phyloP scores from a whole-genome alignment of 106 monocot species.

The Allium cepa region DNA sequence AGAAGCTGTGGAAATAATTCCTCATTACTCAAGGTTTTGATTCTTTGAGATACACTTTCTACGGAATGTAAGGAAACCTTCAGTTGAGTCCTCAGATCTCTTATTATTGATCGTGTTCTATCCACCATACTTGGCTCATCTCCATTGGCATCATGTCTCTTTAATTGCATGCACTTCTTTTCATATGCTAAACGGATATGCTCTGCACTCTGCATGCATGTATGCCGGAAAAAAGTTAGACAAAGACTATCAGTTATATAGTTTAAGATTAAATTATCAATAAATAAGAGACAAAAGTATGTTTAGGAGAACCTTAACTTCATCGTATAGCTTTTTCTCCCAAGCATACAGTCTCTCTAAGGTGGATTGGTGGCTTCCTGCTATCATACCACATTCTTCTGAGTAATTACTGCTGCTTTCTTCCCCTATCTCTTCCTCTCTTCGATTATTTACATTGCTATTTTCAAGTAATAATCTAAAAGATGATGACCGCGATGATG shows the following conservation, averaged over 20 bases:
- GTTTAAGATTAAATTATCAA: too few relatives aligned
- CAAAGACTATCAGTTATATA: too few relatives aligned
- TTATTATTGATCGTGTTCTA: constrained; percentile 51
- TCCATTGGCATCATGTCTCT: constrained; percentile 57
- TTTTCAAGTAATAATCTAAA: constrained; percentile 36
- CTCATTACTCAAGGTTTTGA: constrained; percentile 59
- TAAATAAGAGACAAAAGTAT: too few relatives aligned
- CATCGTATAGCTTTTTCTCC: constrained; percentile 95
- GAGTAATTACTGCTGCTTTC: constrained; percentile 51
- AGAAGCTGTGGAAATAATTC: constrained; percentile 63
- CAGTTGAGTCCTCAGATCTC: constrained; percentile 57
- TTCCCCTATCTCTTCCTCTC: constrained; percentile 29
- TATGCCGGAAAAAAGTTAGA: too few relatives aligned
- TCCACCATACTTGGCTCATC: constrained; percentile 70
- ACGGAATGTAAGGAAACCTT: constrained; percentile 58
- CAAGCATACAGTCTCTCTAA: constrained; percentile 76
- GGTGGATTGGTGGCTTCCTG: constrained; percentile 83
- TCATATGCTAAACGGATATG: constrained; percentile 58
- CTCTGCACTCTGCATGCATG: constrained; percentile 50
- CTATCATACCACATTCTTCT: constrained; percentile 58
- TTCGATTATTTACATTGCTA: neutral
- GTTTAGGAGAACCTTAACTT: constrained; percentile 69
- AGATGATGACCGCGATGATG: constrained; percentile 63
- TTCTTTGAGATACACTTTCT: constrained; percentile 54
- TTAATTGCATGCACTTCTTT: constrained; percentile 66